Base-by-base conservation (phyloP, 2,329 filamentous ascomycete species). In the Drechslerella stenobrocha region DNA sequence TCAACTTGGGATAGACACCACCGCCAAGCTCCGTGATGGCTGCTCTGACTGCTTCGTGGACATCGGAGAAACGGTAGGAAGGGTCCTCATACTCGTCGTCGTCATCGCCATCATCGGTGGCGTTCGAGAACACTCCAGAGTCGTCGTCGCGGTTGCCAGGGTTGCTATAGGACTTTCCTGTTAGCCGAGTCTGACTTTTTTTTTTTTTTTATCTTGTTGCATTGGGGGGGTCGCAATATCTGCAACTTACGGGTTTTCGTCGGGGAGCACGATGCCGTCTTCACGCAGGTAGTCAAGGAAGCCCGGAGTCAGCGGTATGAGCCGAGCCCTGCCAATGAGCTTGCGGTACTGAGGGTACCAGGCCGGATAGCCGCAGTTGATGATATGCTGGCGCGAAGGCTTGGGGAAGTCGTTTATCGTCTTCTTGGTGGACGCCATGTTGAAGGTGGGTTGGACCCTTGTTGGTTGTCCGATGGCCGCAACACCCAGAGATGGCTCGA, bases 331-430 rank as follows among this genome's bases (percentile, higher is more conserved):
- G 42, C 95, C 88, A 30, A 90, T 90, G 47, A 89, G 82, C 5
- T 84, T 80, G 65, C 89, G 87, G 75, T 95, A 96, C 81, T 83
- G 86, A 47, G 88, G 84, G 74, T 96, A 89, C 93, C 93, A 98
- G 66, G 82, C 84, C 75, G 96, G 88, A 77, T 95, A 96, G 40
- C 93, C 95, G 78, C 92, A 98, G 77, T 96, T 88, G 56, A 96
- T 80, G 69, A 98, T 95, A 74, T 98, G 92, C 46, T 87, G 84
- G 75, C 86, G 88, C 28, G 86, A 90, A 60, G 96, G 83, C 0
- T 90, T 89, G 18, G 90, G 88, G 74, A 98, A 97, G 40, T 73
- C 72, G 46, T 52, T 64, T 26, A 73, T 59, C 2, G 71, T 70
- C 47, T 67, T 67, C 30, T 60, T 44, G 30, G 53, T 9, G 22